Evolutionary conservation across 306 rosid species (phyloP).

Genomic region (Mimosa bimucronata): DNA sequence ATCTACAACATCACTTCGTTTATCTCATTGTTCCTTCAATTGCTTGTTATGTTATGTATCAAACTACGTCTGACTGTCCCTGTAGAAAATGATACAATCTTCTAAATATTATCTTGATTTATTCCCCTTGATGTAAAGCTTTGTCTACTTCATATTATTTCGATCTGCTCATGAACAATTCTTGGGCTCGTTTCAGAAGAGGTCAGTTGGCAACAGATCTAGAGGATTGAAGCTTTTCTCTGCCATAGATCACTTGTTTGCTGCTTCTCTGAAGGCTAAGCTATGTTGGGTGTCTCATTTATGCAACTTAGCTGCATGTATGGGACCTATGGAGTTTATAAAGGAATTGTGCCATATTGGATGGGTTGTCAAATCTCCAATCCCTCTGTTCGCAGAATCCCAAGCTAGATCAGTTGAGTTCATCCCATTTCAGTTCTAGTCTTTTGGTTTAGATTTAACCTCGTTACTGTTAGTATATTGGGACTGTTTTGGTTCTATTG

Average conservation of each 20-base stretch:
- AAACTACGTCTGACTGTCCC: not conserved
- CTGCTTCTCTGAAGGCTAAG: not conserved
- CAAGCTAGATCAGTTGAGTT: not conserved
- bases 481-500: not conserved
- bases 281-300: not conserved
- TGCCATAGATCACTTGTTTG: not conserved
- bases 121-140: not conserved
- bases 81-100: slow-evolving; percentile 10
- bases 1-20: not conserved
- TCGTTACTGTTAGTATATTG: not conserved
- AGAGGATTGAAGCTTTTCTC: not conserved
- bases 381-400: not conserved
- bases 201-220: not conserved
- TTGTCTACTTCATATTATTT: not conserved
- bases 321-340: not conserved
- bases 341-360: not conserved
- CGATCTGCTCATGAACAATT: not conserved
- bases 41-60: not conserved
- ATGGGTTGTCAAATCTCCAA: not conserved
- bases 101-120: slow-evolving; percentile 2
- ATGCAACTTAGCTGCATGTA: not conserved
- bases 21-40: not conserved
- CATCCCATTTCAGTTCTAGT: not conserved
- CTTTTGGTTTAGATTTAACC: not conserved
- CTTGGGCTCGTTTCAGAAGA: not conserved